phyloP scores from a whole-genome alignment of 2,329 filamentous ascomycete genomes.

The Dothistroma septosporum region DNA sequence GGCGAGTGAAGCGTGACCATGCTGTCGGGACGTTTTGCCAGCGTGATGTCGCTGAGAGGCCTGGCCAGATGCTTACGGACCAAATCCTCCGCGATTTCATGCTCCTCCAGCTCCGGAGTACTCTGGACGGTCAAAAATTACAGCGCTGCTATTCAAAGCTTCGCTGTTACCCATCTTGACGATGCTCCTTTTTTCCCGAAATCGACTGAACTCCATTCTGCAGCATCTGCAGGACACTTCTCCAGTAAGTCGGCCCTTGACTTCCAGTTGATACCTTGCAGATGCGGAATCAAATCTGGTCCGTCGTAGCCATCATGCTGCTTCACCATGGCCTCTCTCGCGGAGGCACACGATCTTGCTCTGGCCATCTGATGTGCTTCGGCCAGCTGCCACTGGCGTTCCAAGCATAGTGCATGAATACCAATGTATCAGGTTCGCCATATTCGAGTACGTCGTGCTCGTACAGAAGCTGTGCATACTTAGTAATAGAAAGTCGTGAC shows the following conservation, averaged over 20 bases:
- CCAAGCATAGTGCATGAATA: not conserved
- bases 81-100: not conserved
- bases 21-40: not conserved
- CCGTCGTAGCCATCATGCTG: not conserved
- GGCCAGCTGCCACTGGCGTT: not conserved
- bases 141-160: not conserved
- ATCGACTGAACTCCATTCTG: not conserved
- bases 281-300: not conserved
- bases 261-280: not conserved
- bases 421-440: not conserved
- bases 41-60: not conserved
- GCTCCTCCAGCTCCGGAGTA: not conserved
- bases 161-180: not conserved
- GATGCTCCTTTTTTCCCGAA: not conserved
- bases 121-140: not conserved
- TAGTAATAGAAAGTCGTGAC: not conserved
- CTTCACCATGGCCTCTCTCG: not conserved
- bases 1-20: not conserved
- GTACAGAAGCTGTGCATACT: not conserved
- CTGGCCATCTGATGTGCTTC: not conserved
- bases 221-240: not conserved
- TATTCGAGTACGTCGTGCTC: not conserved
- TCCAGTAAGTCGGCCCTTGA: not conserved
- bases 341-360: not conserved
- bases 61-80: not conserved